A percentile compares a stretch with the other conserved stretches of the same genome.
Conservation (phyloP, 2,329 filamentous ascomycete genomes). For the Alternaria arborescens region DNA sequence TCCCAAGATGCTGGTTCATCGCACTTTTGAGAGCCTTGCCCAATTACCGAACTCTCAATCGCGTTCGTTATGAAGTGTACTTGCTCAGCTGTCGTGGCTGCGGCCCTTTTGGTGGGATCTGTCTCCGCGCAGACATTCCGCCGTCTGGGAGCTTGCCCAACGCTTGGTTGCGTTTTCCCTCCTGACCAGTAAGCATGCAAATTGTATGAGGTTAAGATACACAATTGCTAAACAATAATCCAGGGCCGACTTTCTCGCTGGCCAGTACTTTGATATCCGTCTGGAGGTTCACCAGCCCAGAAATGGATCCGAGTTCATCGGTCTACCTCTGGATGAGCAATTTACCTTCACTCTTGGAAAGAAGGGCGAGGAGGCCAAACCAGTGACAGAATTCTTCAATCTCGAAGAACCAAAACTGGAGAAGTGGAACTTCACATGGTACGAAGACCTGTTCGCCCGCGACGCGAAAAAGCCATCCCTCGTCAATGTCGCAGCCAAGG, state of each 20-base stretch:
- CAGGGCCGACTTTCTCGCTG: conserved; percentile 80
- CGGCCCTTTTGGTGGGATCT: conserved; percentile 38
- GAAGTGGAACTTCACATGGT: conserved; percentile 86
- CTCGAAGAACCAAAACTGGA: conserved; percentile 75
- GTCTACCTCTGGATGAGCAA: conserved; percentile 72
- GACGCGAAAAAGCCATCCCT: conserved; percentile 74
- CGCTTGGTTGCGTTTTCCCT: conserved; percentile 64
- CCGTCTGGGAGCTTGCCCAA: conserved; percentile 64
- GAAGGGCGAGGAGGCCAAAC: conserved; percentile 63
- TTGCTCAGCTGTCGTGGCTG: conserved; percentile 38
- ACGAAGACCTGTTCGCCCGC: conserved; percentile 80
- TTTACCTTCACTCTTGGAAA: conserved; percentile 80
- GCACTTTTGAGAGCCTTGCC: conserved; percentile 29
- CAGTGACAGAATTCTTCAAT: conserved; percentile 73
- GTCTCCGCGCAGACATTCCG: conserved; percentile 63
- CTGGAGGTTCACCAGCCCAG: conserved; percentile 82
- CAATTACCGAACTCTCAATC: conserved; percentile 20
- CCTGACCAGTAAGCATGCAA: conserved; percentile 61
- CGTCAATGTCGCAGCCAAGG: conserved; percentile 82
- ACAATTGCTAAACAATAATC: conserved; percentile 15
- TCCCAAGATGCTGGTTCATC: conserved; percentile 24
- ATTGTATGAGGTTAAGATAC: conserved; percentile 4
- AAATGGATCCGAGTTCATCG: conserved; percentile 82
- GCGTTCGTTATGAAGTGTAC: conserved; percentile 43
- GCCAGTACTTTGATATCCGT: conserved; percentile 84